phyloP scores from a whole-genome alignment of 495 filamentous ascomycete species.

The Penicillium alfredii region DNA sequence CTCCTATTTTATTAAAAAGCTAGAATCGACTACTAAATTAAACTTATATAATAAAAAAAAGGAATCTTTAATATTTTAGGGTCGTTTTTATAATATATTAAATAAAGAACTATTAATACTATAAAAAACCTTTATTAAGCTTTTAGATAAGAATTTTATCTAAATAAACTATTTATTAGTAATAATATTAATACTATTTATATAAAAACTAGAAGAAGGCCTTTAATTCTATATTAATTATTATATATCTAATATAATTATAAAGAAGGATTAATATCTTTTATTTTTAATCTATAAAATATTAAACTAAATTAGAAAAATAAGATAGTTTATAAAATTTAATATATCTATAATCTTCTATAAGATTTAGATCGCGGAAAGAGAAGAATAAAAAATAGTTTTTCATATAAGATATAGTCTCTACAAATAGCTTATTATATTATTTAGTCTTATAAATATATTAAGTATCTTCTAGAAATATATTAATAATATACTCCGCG shows the following conservation, averaged over 20 bases:
- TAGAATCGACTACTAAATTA: neutral
- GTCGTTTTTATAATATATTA: neutral
- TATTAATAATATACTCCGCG: neutral
- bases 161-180: neutral
- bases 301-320: neutral
- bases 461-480: constrained; percentile 4
- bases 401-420: constrained; percentile 12
- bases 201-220: constrained; percentile 4
- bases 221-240: constrained; percentile 10
- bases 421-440: constrained; percentile 16
- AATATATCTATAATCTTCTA: neutral
- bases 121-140: neutral
- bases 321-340: neutral
- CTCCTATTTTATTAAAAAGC: neutral
- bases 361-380: neutral
- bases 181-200: constrained; percentile 1
- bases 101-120: neutral
- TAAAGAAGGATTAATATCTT: constrained; percentile 1
- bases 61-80: neutral
- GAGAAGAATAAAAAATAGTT: constrained; percentile 15
- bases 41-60: neutral
- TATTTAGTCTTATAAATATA: constrained; percentile 13
- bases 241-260: constrained; percentile 5
- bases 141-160: neutral
- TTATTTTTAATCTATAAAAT: neutral